Conservation (phyloP, 768 basidiomycete species). For the Lanmaoa pseudosensibilis region DNA sequence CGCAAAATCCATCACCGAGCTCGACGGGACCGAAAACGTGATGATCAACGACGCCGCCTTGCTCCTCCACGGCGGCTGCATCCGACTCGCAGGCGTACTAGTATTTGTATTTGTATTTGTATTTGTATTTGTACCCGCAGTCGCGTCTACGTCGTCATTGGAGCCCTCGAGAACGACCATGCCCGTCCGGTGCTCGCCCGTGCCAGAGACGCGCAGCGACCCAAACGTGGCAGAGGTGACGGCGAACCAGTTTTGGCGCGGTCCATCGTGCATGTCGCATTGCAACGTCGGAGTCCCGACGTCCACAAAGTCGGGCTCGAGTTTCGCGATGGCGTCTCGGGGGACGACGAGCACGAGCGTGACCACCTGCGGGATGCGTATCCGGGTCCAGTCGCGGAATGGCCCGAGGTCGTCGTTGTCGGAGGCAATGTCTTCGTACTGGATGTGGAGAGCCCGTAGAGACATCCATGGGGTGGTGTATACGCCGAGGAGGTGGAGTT, state of each 20-base stretch:
- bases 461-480: conserved; percentile 25
- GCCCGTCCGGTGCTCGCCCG: conserved; percentile 17
- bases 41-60: conserved; percentile 22
- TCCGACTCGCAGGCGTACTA: neutral
- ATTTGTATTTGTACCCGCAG: neutral
- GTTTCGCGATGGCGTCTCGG: conserved; percentile 16
- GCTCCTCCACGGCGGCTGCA: conserved; percentile 14
- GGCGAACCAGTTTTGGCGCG: conserved; percentile 15
- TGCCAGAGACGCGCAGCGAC: conserved; percentile 16
- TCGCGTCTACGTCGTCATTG: neutral
- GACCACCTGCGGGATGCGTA: conserved; percentile 29
- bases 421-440: neutral
- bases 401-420: neutral
- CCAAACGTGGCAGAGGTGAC: conserved; percentile 25
- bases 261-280: conserved; percentile 17
- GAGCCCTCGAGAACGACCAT: too few species aligned
- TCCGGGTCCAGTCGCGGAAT: conserved; percentile 31
- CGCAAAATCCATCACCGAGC: conserved; percentile 12
- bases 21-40: conserved; percentile 18
- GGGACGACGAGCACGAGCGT: conserved; percentile 37
- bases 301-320: conserved; percentile 3
- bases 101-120: too few species aligned
- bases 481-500: conserved; percentile 43
- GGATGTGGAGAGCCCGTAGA: neutral
- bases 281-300: conserved; percentile 19